Evolutionary conservation across 2,329 filamentous ascomycete genomes (phyloP), one percentile per base, ranked within the genome.

Genomic region (Chrysoporthe puriensis): DNA sequence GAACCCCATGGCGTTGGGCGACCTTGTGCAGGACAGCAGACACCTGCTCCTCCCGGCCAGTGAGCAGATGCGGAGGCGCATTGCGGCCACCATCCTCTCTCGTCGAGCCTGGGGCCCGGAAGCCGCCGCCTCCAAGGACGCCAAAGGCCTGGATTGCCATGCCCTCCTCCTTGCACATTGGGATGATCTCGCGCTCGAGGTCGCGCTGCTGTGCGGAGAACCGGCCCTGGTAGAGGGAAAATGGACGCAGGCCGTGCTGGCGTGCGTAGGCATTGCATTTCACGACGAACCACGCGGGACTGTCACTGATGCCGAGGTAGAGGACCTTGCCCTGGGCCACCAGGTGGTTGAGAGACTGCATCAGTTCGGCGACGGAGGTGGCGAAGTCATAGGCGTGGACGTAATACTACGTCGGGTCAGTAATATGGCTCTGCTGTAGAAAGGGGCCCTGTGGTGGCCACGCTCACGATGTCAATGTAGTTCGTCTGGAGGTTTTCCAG

Each of bases 111-210:
- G 75, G 21, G 73, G 16, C 74, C 71, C 78, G 77, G 72, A 78
- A 78, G 64, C 66, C 66, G 58, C 76, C 76, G 65, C 81, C 79
- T 48, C 84, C 85, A 9, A 89, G 78, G 1, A 81, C 74, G 9
- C 83, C 84, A 16, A 54, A 56, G n/a, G 11, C 56, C 26, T 40
- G 44, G 7, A 60, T 67, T 36, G 60, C 70, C 83, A 90, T 90
- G 44, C 88, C 88, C 73, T 91, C 86, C 42, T 83, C 81, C 48
- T 81, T 81, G 50, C 79, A 82, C 89, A 91, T 91, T 54, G 88
- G 88, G 46, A 92, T 82, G 72, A 91, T 88, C n/a, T 91, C 89
- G 34, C 88, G 83, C 79, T 91, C 89, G 62, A 91, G 86, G 75
- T 93, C 90, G 34, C 91, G 85, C 42, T 60, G 56, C 44, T 82